Base-by-base conservation (phyloP, 208 protist genomes). In the Kentomonas sorsogonicus region DNA sequence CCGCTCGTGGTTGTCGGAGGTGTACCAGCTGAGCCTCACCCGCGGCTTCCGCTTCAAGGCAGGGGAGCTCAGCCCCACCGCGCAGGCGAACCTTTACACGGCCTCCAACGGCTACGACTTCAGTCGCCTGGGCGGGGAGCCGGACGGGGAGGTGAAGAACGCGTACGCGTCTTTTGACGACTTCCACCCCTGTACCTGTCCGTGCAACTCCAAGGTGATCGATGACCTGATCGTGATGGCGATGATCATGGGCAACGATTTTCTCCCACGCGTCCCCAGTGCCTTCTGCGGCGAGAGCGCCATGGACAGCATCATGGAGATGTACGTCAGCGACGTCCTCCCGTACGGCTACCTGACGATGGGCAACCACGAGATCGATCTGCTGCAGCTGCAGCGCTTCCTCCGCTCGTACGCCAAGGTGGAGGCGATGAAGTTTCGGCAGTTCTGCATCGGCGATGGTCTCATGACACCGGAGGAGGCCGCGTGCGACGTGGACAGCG, bases 161-260 rank as follows among this genome's bases (percentile, higher is more conserved):
- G 3, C 44, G 40, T 39, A 52, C 25, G 5, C 31, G 46, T 33
- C 54, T n/a, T 29, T 15, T 4, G 31, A 36, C 26, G 33, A 62
- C 9, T 90, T 88, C 51, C 68, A 76, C 53, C 83, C 86, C 1
- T 90, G 79, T 63, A 72, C 67, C n/a, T 61, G 74, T 20, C 51
- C 58, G 18, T 70, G 72, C 60, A 94, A 91, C 53, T 74, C 75
- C 34, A 90, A 91, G 56, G 70, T 94, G 20, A 76, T 94, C 23
- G 83, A 94, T 39, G 87, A 94, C 61, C 75, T 94, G 57, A 86
- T 94, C 56, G 75, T 86, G 33, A 41, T 94, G 36, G 72, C 70
- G 9, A 77, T 86, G 51, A 45, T 91, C 27, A 61, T 94, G 56
- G 87, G 87, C 25, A 94, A 94, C 62, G 87, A 94, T 59, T 94